phyloP scores from a whole-genome alignment of 305 asterid species.

The Rubia tinctorum region DNA sequence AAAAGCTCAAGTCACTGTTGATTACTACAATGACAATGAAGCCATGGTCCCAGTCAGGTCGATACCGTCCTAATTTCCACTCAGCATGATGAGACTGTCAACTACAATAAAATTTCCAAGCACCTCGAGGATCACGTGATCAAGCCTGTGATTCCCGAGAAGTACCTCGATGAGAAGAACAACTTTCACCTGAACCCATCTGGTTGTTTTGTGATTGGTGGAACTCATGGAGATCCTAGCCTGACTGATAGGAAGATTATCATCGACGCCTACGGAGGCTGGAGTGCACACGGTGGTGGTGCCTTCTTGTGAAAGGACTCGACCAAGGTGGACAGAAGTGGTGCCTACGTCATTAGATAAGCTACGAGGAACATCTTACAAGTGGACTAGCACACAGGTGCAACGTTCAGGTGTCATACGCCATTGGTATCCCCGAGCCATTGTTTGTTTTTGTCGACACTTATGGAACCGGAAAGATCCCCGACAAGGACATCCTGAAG shows the following conservation, averaged over 20 bases:
- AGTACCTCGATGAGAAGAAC: conserved; percentile 52
- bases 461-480: conserved; percentile 45
- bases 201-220: conserved; percentile 49
- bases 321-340: conserved; percentile 53
- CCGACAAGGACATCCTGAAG: conserved; percentile 41
- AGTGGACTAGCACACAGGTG: conserved; percentile 45
- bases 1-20: conserved; percentile 49
- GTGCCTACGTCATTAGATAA: conserved; percentile 47
- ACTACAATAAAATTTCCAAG: conserved; percentile 41
- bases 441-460: conserved; percentile 46
- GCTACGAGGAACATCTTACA: conserved; percentile 48
- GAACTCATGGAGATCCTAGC: conserved; percentile 58
- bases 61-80: conserved; percentile 53
- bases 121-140: conserved; percentile 52
- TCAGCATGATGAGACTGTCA: conserved; percentile 52
- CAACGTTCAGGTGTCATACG: conserved; percentile 49
- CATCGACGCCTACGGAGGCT: conserved; percentile 47
- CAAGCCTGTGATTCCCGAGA: conserved; percentile 48
- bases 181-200: conserved; percentile 53
- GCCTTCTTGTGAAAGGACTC: conserved; percentile 55
- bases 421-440: conserved; percentile 54
- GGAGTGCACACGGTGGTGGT: conserved; percentile 60
- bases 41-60: conserved; percentile 47
- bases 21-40: conserved; percentile 48
- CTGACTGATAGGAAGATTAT: conserved; percentile 53